Conservation (phyloP, 225 moss, liverwort and hornwort genomes). For the Pleurozium schreberi region DNA sequence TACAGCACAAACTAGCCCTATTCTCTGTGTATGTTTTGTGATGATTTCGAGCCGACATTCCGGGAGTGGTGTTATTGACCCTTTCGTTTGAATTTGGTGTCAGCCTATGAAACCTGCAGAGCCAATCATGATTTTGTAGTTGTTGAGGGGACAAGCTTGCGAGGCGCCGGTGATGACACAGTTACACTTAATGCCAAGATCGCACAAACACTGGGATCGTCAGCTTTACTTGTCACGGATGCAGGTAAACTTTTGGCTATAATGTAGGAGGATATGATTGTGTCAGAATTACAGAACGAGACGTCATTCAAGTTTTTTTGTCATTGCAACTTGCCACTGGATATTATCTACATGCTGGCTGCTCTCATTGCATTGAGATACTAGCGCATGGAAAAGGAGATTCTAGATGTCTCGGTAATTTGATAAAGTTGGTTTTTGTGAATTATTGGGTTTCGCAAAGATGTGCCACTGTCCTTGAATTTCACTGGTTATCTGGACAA, state of each 20-base stretch:
- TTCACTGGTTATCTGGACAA: background rate
- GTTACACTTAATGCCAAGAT: conserved; percentile 72
- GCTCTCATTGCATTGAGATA: background rate
- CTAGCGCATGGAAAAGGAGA: background rate
- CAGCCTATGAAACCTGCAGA: conserved; percentile 74
- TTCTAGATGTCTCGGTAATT: background rate
- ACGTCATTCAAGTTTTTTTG: background rate
- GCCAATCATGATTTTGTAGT: conserved; percentile 74
- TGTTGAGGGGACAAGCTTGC: conserved; percentile 78
- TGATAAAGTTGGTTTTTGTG: background rate
- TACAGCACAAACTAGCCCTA: no score
- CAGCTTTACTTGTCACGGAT: conserved; percentile 72
- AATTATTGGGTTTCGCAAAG: background rate
- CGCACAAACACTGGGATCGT: conserved; percentile 63
- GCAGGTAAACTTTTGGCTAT: conserved; percentile 28
- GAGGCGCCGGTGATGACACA: conserved; percentile 81
- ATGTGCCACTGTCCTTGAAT: background rate
- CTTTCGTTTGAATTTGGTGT: background rate
- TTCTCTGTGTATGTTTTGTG: background rate
- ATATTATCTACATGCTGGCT: background rate
- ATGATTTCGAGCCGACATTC: background rate
- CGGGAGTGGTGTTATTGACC: background rate
- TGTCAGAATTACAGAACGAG: background rate
- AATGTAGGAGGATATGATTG: background rate
- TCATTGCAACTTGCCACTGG: background rate